phyloP scores from a whole-genome alignment of 1,284 basidiomycete genomes.

The Ceratobasidium sp. region DNA sequence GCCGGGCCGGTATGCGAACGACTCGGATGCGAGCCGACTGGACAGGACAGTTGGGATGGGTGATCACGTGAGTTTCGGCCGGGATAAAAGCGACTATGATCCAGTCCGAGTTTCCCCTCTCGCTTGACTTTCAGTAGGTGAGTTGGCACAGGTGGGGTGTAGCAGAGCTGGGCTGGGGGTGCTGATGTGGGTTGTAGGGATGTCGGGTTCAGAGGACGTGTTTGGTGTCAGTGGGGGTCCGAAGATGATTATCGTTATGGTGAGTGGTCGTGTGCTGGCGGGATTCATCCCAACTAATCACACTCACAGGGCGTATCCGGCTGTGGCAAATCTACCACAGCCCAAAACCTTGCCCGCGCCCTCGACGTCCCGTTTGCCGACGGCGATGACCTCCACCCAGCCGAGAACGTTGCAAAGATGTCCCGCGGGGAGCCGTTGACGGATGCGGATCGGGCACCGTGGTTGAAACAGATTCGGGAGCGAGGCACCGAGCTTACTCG shows the following conservation, averaged over 20 bases:
- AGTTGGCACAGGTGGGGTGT: not conserved
- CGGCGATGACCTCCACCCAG: constrained; percentile 89
- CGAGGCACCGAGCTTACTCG: constrained; percentile 63
- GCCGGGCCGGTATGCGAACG: not conserved
- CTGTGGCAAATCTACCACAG: constrained; percentile 91
- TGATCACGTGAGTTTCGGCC: constrained; percentile 5
- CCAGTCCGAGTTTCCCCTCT: not conserved
- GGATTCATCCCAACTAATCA: not conserved
- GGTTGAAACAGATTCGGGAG: constrained; percentile 81
- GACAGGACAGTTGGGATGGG: not conserved
- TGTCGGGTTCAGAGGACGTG: not conserved
- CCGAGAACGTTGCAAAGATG: constrained; percentile 90
- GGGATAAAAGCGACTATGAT: constrained; percentile 26
- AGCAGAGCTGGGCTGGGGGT: not conserved
- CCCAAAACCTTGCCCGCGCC: constrained; percentile 67
- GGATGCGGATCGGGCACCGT: constrained; percentile 87
- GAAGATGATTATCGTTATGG: constrained; percentile 63
- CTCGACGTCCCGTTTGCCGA: constrained; percentile 84
- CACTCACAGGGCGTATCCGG: constrained; percentile 74
- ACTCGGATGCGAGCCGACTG: constrained; percentile 23
- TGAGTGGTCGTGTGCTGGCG: constrained; percentile 50
- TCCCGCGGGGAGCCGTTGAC: constrained; percentile 77
- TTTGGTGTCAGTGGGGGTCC: constrained; percentile 48
- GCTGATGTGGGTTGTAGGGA: constrained; percentile 12
- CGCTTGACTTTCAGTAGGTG: not conserved